Base-by-base conservation (phyloP, 1,284 basidiomycete species). In the Spongiforma sp. region DNA sequence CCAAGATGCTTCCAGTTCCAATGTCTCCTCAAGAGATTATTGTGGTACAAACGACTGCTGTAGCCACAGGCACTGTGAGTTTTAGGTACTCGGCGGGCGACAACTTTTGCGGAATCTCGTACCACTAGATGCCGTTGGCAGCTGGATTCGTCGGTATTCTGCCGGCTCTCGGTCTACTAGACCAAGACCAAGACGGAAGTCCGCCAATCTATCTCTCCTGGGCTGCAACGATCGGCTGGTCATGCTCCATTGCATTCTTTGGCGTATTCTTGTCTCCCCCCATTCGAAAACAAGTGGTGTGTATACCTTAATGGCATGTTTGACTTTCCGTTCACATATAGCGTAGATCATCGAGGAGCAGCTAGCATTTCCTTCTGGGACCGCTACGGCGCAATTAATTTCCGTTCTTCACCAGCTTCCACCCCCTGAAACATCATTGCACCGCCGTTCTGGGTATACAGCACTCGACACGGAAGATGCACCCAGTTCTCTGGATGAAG, bases 131-230 rank as follows among this genome's bases (percentile, higher is more conserved):
- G 90, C 95, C 96, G 15, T 84, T 99, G 26, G 94, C 95, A 10
- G 96, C 96, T 6, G 96, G 96, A 0, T 93, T 98, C 69, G 95
- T 99, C 14, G 96, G 96, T 24, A 96, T 99, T 65, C 84, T 99
- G 28, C 96, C 96, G 2, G 96, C 96, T 1, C 81, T 99, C 11
- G 88, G 89, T 21, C 81, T 97, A 66, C 84, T 99, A 37, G 86
- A 88, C 55, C 83, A 87, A 69, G 84, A 88, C 56, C 82, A 86
- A 66, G 96, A 99, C 71, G 94, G 94, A 5, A 84, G 86, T 21
- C 84, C 85, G 1, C 93, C 96, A 2, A 86, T 98, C 24, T 80
- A 85, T 62, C 81, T 98, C 34, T 86, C 88, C 17, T 95, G 89
- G 86, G 66, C 86, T 19, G 83, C 85, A 26, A 86, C 94, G 28